Evolutionary conservation across 805 yeast species (phyloP).

Genomic region (Kurtzmaniella fragi): DNA sequence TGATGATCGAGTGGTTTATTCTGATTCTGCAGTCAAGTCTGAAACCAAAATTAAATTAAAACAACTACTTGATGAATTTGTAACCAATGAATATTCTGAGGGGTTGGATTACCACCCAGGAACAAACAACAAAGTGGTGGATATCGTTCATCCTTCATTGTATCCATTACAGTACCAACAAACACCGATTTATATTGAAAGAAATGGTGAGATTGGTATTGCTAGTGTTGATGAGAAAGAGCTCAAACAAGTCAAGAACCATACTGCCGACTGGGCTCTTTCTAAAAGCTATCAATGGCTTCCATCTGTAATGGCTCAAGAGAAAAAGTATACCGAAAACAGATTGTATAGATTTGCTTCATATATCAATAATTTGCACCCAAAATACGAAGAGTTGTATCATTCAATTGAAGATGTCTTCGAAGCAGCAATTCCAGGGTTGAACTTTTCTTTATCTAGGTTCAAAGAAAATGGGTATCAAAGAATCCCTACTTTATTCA

Average conservation of each 20-base stretch:
- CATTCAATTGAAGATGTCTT: conserved; percentile 24
- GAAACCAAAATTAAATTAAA: conserved; percentile 8
- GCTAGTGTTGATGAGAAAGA: conserved; percentile 8
- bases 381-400: conserved; percentile 23
- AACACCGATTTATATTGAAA: conserved; percentile 14
- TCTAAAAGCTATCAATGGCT: conserved; percentile 34
- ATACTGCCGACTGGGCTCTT: conserved; percentile 9
- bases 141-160: conserved; percentile 39
- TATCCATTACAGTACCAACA: conserved; percentile 27
- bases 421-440: conserved; percentile 24
- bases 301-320: conserved; percentile 19
- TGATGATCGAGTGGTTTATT: conserved; percentile 15
- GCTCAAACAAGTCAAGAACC: conserved; percentile 7
- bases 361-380: conserved; percentile 39
- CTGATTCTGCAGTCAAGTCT: conserved; percentile 13
- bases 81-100: conserved; percentile 8
- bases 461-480: not conserved
- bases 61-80: conserved; percentile 9
- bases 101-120: conserved; percentile 33
- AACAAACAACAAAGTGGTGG: conserved; percentile 30
- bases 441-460: conserved; percentile 22
- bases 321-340: not conserved
- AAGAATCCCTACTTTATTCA: no score
- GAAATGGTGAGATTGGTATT: conserved; percentile 3
- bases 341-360: conserved; percentile 20